Conservation (phyloP, 1,284 basidiomycete species). For the Gymnopus androsaceus region DNA sequence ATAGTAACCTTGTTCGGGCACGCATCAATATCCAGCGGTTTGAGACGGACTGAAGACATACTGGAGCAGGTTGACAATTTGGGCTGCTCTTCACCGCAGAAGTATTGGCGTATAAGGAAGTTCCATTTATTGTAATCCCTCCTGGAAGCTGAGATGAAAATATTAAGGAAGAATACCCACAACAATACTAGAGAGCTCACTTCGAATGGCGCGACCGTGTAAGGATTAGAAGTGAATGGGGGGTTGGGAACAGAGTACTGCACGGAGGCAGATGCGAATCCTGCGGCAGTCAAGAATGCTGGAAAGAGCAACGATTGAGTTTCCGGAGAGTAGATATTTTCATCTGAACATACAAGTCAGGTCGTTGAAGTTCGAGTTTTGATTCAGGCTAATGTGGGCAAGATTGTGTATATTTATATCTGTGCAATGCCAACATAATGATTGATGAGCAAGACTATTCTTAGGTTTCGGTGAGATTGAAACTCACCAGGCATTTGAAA, state of each 20-base stretch:
- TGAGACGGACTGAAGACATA: constrained; percentile 22
- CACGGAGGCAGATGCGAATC: constrained; percentile 55
- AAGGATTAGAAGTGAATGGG: constrained; percentile 43
- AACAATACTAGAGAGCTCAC: constrained; percentile 27
- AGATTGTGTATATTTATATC: constrained; percentile 39
- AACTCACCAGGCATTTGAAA: constrained; percentile 38
- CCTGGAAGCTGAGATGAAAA: constrained; percentile 25
- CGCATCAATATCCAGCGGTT: constrained; percentile 21
- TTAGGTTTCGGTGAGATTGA: background rate
- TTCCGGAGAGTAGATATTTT: background rate
- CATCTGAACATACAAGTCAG: constrained; percentile 40
- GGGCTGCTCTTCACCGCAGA: constrained; percentile 48
- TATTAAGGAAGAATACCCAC: background rate
- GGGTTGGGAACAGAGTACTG: constrained; percentile 43
- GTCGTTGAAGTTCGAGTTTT: constrained; percentile 43
- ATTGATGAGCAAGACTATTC: background rate
- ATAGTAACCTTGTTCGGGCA: constrained; percentile 30
- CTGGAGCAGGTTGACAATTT: constrained; percentile 41
- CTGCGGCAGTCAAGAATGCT: constrained; percentile 56
- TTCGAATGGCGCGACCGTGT: constrained; percentile 47
- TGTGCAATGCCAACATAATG: constrained; percentile 19
- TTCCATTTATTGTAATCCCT: constrained; percentile 36
- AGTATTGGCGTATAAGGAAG: constrained; percentile 44
- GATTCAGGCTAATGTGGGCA: constrained; percentile 44
- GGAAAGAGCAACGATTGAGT: background rate